Base-by-base conservation (phyloP, 805 yeast species). In the Candida easanensis region DNA sequence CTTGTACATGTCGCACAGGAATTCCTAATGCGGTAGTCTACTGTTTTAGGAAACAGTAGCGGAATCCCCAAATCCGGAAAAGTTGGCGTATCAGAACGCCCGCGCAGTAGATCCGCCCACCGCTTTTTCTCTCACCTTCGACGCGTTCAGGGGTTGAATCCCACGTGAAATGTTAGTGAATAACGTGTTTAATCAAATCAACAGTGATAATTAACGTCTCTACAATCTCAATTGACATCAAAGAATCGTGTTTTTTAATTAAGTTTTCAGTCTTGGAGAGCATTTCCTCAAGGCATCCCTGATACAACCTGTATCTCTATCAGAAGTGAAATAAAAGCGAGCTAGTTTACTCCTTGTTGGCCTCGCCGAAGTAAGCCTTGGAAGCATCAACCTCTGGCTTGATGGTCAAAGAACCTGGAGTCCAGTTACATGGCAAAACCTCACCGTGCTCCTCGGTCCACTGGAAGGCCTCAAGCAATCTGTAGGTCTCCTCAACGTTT, bases 391-490 rank as follows among this genome's bases (percentile, higher is more conserved):
- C 88, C 58, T 78, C 84, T 65, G 90, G 88, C 70, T 83, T 84
- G 74, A 89, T 88, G 70, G 96, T 86, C 66, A 87, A 96, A 51
- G 87, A 69, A 75, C 99, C 99, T 70, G 87, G 84, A 46, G 83
- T 80, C 99, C 99, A 91, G 95, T 91, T 93, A 68, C 98, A 97
- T 63, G 99, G 99, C 77, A 97, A 90, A 57, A 91, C 99, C 77
- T 95, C 97, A 76, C 99, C 99, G 82, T 93, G 77, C 78, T 88
- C 86, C 72, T 90, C 98, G 62, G 96, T 87, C 90, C 95, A 93
- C 78, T 91, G 96, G 96, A 93, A 93, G 60, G 97, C 99, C 69
- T 93, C 98, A 53, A 93, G 80, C 66, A 93, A 81, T 84, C 99
- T 90, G 66, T 88, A 78, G 56, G 97, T 85, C 81, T 93, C 99